Conservation (phyloP, 2,329 filamentous ascomycete species). For the Trichoderma sp. region DNA sequence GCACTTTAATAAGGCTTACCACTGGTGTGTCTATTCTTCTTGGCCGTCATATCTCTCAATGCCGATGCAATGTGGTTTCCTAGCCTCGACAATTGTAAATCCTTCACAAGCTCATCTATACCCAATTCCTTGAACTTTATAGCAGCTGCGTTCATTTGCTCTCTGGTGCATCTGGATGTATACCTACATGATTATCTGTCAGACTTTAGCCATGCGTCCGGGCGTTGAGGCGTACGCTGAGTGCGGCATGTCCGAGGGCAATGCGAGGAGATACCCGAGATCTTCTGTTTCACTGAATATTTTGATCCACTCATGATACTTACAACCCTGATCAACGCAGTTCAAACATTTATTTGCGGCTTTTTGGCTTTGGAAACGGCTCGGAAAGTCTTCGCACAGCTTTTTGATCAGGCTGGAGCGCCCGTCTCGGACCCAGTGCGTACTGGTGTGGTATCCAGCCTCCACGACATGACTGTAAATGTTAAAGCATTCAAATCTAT, state of each 20-base stretch:
- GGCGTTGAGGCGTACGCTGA: neutral
- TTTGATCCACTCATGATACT: neutral
- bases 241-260: neutral
- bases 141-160: neutral
- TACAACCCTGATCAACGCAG: neutral
- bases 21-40: neutral
- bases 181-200: neutral
- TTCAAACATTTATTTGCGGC: neutral
- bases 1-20: neutral
- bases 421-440: neutral
- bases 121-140: neutral
- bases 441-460: neutral
- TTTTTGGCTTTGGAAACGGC: neutral
- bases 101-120: neutral
- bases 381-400: neutral
- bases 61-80: neutral
- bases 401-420: neutral
- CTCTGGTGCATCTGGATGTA: neutral
- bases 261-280: neutral
- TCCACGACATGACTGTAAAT: neutral
- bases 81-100: neutral
- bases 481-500: neutral
- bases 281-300: neutral
- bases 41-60: neutral
- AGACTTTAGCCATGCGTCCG: neutral